Conservation (phyloP, 306 rosid genomes). For the Myrica gale region DNA sequence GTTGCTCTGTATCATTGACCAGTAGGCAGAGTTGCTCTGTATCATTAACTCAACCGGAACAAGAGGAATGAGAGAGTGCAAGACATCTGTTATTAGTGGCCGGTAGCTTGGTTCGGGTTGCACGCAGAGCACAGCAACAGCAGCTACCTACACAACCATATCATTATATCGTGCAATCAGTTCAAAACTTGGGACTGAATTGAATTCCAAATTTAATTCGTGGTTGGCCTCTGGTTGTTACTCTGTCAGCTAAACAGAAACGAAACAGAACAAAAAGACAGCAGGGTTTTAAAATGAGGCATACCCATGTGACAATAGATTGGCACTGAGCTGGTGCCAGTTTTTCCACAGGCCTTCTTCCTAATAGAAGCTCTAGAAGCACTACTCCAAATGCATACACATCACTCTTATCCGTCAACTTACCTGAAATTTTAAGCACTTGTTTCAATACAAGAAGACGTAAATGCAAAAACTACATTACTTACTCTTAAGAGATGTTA, state of each 20-base stretch:
- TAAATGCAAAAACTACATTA: neutral
- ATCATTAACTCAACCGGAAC: constrained; percentile 63
- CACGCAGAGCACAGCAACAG: constrained; percentile 92
- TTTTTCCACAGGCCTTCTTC: constrained; percentile 87
- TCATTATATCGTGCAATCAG: neutral
- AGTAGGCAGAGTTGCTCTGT: constrained; percentile 27
- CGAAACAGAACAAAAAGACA: neutral
- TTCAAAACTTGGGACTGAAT: neutral
- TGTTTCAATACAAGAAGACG: neutral
- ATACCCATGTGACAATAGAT: constrained; percentile 97
- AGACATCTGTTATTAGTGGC: constrained; percentile 78
- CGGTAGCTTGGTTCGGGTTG: constrained; percentile 95
- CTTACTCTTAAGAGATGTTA: too few species aligned
- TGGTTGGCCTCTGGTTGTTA: neutral
- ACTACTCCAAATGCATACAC: constrained; percentile 92
- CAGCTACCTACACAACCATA: constrained; percentile 64
- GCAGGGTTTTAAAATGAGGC: constrained; percentile 22
- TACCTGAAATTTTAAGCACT: constrained; percentile 43
- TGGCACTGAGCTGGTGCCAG: constrained; percentile 79
- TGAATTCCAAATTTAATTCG: neutral
- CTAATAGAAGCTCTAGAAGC: constrained; percentile 79
- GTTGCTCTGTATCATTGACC: constrained; percentile 22
- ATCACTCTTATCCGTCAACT: constrained; percentile 91
- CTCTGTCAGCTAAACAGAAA: neutral
- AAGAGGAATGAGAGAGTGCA: constrained; percentile 89